phyloP scores from a whole-genome alignment of 1,284 basidiomycete species.

The Heterobasidion parviporum region DNA sequence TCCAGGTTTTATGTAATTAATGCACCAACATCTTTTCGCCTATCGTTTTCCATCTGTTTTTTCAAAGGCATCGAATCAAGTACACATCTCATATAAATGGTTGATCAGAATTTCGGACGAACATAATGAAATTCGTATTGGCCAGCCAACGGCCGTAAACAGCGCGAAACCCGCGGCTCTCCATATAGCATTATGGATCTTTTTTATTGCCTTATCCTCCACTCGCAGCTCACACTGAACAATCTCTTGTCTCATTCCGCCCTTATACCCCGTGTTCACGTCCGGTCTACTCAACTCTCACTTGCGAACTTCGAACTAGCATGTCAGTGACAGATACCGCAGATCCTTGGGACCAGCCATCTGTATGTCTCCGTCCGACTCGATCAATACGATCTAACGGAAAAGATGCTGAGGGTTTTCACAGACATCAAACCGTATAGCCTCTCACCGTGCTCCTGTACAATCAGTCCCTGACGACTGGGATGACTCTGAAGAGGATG shows the following conservation, averaged over 20 bases:
- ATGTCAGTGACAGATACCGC: not conserved
- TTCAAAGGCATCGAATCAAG: too few species aligned
- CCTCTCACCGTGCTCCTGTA: not conserved
- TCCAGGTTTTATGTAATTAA: too few species aligned
- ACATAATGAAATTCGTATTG: too few species aligned
- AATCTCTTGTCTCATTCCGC: not conserved
- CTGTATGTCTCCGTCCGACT: not conserved
- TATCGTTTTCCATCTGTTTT: too few species aligned
- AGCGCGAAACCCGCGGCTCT: not conserved
- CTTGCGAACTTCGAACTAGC: not conserved
- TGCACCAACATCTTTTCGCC: too few species aligned
- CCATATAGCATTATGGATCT: not conserved
- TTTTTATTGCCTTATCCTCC: not conserved
- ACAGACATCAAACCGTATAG: not conserved
- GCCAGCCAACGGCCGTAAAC: not conserved
- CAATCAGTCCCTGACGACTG: constrained; percentile 26
- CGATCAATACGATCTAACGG: not conserved
- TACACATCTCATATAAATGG: too few species aligned
- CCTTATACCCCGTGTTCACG: not conserved
- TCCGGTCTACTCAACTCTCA: too few species aligned
- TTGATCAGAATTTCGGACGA: too few species aligned
- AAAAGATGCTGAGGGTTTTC: not conserved
- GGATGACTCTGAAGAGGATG: constrained; percentile 27
- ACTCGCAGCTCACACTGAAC: not conserved
- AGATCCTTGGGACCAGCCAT: constrained; percentile 1